Evolutionary conservation across 208 protist species (phyloP).

Genomic region (Acanthamoeba culbertsoni): DNA sequence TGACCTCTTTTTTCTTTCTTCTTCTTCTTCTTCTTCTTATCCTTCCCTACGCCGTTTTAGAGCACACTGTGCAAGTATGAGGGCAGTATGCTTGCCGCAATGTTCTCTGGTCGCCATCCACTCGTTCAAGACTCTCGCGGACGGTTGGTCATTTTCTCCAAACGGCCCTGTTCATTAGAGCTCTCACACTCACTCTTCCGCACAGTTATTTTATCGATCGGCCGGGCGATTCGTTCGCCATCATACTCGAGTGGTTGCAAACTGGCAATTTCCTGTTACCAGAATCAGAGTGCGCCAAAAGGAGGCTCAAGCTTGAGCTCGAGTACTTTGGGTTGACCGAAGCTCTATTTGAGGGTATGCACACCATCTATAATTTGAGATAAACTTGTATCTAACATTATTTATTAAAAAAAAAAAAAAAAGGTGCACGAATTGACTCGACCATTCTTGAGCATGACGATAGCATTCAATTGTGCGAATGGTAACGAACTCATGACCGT

Average conservation of each 20-base stretch:
- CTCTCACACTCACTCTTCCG: too few species aligned
- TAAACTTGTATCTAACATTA: too few species aligned
- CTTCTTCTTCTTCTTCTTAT: neutral
- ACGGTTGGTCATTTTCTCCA: too few species aligned
- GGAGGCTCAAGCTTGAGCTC: neutral
- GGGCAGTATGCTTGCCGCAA: neutral
- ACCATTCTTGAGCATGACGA: neutral
- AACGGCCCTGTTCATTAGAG: too few species aligned
- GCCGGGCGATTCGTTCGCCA: neutral
- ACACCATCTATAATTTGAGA: neutral
- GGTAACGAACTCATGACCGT: neutral
- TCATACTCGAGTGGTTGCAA: neutral
- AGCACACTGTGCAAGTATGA: conserved; percentile 23
- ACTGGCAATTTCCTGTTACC: neutral
- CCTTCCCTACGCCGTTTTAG: neutral
- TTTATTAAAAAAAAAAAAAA: too few species aligned
- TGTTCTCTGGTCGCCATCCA: neutral
- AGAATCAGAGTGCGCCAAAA: neutral
- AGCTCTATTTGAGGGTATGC: neutral
- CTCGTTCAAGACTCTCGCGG: neutral
- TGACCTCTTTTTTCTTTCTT: neutral
- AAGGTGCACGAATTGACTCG: neutral
- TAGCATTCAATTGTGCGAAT: neutral
- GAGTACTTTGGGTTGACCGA: neutral
- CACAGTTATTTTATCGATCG: neutral